Conservation (phyloP, 2,329 filamentous ascomycete species). For the Tricladium varicosporioides region DNA sequence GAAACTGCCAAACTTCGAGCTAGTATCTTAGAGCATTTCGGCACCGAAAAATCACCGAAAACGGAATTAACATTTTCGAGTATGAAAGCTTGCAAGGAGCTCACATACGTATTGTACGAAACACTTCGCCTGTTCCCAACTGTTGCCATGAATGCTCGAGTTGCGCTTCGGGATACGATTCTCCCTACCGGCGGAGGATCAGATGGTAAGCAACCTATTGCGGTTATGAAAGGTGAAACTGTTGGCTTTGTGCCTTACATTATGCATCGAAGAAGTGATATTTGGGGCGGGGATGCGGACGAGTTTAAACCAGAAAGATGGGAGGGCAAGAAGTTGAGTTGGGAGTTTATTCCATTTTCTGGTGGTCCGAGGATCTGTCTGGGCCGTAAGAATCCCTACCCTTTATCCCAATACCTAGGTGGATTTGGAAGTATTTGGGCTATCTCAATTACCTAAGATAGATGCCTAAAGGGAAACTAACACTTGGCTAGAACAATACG, state of each 20-base stretch:
- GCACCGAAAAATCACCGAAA: slow-evolving; percentile 16
- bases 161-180: slow-evolving; percentile 27
- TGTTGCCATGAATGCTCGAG: slow-evolving; percentile 31
- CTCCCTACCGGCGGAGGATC: slow-evolving; percentile 35
- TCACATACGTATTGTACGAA: slow-evolving; percentile 25
- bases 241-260: slow-evolving; percentile 31
- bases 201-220: slow-evolving; percentile 30
- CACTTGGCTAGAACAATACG: slow-evolving; percentile 29
- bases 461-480: background rate
- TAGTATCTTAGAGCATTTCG: slow-evolving; percentile 40
- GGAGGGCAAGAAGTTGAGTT: slow-evolving; percentile 59
- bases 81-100: slow-evolving; percentile 25
- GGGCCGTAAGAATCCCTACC: slow-evolving; percentile 48
- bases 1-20: slow-evolving; percentile 41
- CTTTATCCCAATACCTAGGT: slow-evolving; percentile 11
- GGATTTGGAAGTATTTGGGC: no score
- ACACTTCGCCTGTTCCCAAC: slow-evolving; percentile 33
- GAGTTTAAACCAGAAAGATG: slow-evolving; percentile 74
- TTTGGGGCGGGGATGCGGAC: slow-evolving; percentile 72
- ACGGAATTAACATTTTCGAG: slow-evolving; percentile 22
- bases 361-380: slow-evolving; percentile 68
- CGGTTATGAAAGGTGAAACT: slow-evolving; percentile 28
- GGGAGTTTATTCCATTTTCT: slow-evolving; percentile 77
- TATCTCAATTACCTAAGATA: no score
- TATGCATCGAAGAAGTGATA: slow-evolving; percentile 43